Evolutionary conservation across 345 rosid species (phyloP).

Genomic region (Linum tenue): DNA sequence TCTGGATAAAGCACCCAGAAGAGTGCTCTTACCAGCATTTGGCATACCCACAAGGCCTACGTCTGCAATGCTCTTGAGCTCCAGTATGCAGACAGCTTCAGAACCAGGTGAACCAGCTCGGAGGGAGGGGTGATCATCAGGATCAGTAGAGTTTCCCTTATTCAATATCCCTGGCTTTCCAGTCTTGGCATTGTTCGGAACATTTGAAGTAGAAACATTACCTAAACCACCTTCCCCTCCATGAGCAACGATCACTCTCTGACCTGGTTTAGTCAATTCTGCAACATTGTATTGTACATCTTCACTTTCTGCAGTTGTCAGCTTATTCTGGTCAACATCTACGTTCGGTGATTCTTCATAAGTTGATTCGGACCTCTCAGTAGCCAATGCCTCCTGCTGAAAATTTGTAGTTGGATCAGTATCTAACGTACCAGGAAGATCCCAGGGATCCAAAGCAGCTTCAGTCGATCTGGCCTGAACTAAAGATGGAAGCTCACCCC

Average conservation of each 20-base stretch:
- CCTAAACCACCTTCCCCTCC: conserved; percentile 94
- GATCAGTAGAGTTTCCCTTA: conserved; percentile 15
- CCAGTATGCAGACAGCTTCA: conserved; percentile 53
- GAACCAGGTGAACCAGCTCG: conserved; percentile 57
- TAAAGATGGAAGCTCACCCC: conserved; percentile 55
- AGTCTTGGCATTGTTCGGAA: conserved; percentile 31
- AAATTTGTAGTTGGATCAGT: conserved; percentile 21
- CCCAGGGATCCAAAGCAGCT: conserved; percentile 74
- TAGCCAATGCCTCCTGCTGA: conserved; percentile 15
- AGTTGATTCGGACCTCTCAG: conserved; percentile 6
- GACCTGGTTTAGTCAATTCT: conserved; percentile 63
- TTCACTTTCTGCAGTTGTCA: conserved; percentile 26
- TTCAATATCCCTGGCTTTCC: conserved; percentile 9
- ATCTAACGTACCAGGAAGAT: conserved; percentile 66
- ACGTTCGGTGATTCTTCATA: conserved; percentile 10
- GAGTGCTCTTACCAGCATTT: conserved; percentile 91
- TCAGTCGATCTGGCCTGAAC: conserved; percentile 29
- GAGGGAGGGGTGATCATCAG: conserved; percentile 26
- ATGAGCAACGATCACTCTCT: conserved; percentile 51
- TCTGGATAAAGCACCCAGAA: conserved; percentile 73
- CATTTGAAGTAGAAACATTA: conserved; percentile 36
- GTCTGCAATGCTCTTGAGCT: conserved; percentile 91
- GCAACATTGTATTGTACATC: conserved; percentile 51
- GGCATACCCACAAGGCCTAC: conserved; percentile 99
- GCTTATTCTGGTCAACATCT: conserved; percentile 19